phyloP scores from a whole-genome alignment of 225 moss, liverwort and hornwort species.

The Bryum argenteum region DNA sequence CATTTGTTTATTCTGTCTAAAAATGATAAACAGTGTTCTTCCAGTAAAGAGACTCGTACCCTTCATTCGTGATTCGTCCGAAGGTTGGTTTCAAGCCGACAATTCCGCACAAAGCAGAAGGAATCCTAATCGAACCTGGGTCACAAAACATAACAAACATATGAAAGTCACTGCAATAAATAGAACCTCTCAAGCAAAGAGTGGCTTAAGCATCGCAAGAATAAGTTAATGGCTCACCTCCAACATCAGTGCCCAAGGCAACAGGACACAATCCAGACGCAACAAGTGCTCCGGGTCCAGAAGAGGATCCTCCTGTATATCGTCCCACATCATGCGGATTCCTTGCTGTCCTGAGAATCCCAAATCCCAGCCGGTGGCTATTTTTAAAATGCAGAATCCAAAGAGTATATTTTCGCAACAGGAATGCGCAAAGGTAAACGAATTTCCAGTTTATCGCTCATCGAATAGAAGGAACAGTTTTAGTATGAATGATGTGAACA shows the following conservation, averaged over 20 bases:
- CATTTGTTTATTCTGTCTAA: no score
- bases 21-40: not conserved
- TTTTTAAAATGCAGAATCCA: no score
- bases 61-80: conserved; percentile 80
- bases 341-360: conserved; percentile 66
- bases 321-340: conserved; percentile 84
- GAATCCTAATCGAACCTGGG: conserved; percentile 92
- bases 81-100: conserved; percentile 88
- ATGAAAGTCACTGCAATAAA: no score
- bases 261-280: conserved; percentile 86
- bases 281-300: conserved; percentile 88
- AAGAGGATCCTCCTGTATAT: conserved; percentile 89
- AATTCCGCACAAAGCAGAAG: conserved; percentile 79
- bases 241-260: conserved; percentile 92
- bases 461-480: no score
- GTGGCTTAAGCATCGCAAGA: not conserved
- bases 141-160: not conserved
- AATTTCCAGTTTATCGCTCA: no score
- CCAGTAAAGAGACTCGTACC: conserved; percentile 41
- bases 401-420: not conserved
- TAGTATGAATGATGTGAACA: no score
- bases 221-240: conserved; percentile 54
- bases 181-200: no score
- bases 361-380: no score
- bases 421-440: no score